Conservation (phyloP, 2,329 filamentous ascomycete genomes). For the Davidsoniella virescens region DNA sequence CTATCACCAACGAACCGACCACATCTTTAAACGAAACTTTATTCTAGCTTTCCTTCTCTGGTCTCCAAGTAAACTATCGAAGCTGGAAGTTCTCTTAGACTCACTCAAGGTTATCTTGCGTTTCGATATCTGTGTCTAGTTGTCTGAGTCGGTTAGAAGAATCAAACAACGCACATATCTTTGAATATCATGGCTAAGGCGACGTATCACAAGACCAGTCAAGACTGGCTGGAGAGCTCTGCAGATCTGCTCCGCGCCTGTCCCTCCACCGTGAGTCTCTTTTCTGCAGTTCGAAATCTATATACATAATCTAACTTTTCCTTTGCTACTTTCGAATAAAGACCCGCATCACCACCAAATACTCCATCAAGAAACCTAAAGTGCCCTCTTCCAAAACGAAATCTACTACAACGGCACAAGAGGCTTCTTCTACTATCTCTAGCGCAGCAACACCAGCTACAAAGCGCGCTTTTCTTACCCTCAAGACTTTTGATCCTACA, state of each 20-base stretch:
- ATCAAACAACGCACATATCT: not conserved
- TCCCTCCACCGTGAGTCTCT: conserved; percentile 54
- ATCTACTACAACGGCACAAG: too few relatives aligned
- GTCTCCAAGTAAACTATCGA: too few relatives aligned
- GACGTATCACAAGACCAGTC: conserved; percentile 62
- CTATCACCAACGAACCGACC: not conserved
- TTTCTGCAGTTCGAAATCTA: not conserved
- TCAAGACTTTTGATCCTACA: conserved; percentile 79
- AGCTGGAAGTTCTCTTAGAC: too few relatives aligned
- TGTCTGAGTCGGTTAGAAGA: not conserved
- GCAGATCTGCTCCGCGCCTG: conserved; percentile 70
- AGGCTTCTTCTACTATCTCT: conserved; percentile 15
- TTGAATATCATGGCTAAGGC: conserved; percentile 19
- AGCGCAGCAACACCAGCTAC: conserved; percentile 17
- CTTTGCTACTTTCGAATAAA: conserved; percentile 22
- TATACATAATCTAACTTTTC: conserved; percentile 6
- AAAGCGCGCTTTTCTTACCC: conserved; percentile 51
- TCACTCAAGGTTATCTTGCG: not conserved
- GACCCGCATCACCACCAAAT: conserved; percentile 87
- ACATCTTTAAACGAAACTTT: not conserved
- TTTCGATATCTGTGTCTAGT: not conserved
- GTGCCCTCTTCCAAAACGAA: conserved; percentile 16
- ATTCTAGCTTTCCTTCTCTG: not conserved
- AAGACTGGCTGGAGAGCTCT: conserved; percentile 86
- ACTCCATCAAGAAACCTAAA: conserved; percentile 27